Percentiles rank a stretch among this genome's conserved stretches.
Evolutionary conservation across 257 asterid species (phyloP).

Genomic region (Avicennia marina): DNA sequence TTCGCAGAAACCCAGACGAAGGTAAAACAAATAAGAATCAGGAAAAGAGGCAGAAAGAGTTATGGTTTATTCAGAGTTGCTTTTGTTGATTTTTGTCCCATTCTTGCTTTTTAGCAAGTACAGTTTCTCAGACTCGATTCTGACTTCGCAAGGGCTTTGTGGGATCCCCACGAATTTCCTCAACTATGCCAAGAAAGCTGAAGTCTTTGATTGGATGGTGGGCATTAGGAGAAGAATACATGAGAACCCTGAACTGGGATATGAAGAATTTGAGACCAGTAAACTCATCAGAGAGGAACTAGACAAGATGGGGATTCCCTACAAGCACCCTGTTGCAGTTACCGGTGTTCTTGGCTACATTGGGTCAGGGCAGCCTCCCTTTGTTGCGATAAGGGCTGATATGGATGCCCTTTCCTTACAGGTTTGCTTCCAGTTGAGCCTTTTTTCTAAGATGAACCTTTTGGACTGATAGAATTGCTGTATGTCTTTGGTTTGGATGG

Average conservation of each 20-base stretch:
- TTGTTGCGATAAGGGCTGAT: slow-evolving; percentile 94
- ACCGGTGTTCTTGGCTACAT: slow-evolving; percentile 81
- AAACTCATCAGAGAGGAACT: slow-evolving; percentile 72
- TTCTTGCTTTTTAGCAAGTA: neutral
- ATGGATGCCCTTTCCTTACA: slow-evolving; percentile 95
- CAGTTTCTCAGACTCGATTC: too few relatives aligned
- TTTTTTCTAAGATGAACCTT: neutral
- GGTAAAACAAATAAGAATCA: too few relatives aligned
- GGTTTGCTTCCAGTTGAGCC: slow-evolving; percentile 27
- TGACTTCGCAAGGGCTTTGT: slow-evolving; percentile 28
- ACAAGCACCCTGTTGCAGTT: slow-evolving; percentile 70
- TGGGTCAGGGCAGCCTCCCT: slow-evolving; percentile 88
- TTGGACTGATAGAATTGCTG: too few relatives aligned
- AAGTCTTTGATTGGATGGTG: slow-evolving; percentile 83
- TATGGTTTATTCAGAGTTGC: neutral
- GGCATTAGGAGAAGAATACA: slow-evolving; percentile 72
- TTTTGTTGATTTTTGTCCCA: too few relatives aligned
- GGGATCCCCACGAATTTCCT: slow-evolving; percentile 58
- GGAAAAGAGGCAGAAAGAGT: too few relatives aligned
- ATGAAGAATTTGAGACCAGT: slow-evolving; percentile 94
- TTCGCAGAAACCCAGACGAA: too few relatives aligned
- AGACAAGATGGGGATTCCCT: slow-evolving; percentile 78
- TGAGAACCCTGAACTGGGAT: slow-evolving; percentile 93
- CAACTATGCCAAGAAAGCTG: slow-evolving; percentile 52
- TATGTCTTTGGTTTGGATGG: too few relatives aligned